A percentile compares a stretch with the other conserved stretches of the same genome.
Evolutionary conservation across 2,329 filamentous ascomycete species (phyloP).

Genomic region (Monosporascus sp.): DNA sequence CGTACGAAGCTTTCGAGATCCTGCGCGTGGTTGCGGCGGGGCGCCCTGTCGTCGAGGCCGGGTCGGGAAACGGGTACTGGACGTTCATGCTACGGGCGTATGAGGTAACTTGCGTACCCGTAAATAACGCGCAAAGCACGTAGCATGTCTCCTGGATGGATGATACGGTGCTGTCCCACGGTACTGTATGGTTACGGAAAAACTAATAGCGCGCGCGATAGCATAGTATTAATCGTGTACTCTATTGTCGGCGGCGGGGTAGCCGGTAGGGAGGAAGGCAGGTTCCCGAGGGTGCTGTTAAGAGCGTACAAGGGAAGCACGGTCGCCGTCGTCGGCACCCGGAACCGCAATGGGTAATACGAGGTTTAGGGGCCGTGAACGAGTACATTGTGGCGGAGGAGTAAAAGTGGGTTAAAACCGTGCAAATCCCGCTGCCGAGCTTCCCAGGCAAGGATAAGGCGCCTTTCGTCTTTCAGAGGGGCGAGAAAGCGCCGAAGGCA

Average conservation of each 20-base stretch:
- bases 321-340: conserved; percentile 66
- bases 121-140: conserved; percentile 63
- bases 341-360: conserved; percentile 73
- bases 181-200: conserved; percentile 48
- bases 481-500: conserved; percentile 28
- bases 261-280: conserved; percentile 57
- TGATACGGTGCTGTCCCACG: conserved; percentile 61
- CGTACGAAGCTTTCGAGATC: conserved; percentile 58
- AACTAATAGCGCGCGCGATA: conserved; percentile 40
- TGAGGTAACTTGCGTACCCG: conserved; percentile 43
- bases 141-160: conserved; percentile 66
- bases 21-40: conserved; percentile 51
- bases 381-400: conserved; percentile 59
- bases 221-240: conserved; percentile 66
- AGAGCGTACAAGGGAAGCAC: conserved; percentile 57
- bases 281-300: conserved; percentile 60
- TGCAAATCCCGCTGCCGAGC: conserved; percentile 64
- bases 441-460: conserved; percentile 76
- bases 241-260: conserved; percentile 61
- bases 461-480: conserved; percentile 59
- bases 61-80: conserved; percentile 73
- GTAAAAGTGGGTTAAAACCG: conserved; percentile 51
- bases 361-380: conserved; percentile 59
- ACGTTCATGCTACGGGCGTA: conserved; percentile 61
- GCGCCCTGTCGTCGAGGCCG: conserved; percentile 57